Percentiles rank a stretch among this genome's conserved stretches.
phyloP scores from a whole-genome alignment of 352 stramenopile genomes.

The Poterioochromonas sp. region DNA sequence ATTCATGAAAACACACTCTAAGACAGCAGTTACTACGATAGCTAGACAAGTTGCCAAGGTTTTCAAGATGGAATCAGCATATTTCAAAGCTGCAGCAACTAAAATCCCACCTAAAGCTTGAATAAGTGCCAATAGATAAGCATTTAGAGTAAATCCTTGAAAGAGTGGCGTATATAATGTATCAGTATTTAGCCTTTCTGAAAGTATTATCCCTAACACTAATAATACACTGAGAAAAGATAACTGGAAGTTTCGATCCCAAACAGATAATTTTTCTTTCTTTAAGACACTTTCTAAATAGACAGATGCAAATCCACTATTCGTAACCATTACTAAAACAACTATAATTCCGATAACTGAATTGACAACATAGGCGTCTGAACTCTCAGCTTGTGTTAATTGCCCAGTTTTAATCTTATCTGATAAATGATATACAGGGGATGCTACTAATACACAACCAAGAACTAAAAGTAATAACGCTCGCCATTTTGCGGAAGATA shows the following conservation, averaged over 20 bases:
- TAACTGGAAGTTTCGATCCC: slow-evolving; percentile 28
- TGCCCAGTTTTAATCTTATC: neutral
- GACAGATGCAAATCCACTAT: slow-evolving; percentile 11
- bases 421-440: slow-evolving; percentile 13
- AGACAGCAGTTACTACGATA: slow-evolving; percentile 7
- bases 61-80: slow-evolving; percentile 32
- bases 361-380: neutral
- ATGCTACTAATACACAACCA: slow-evolving; percentile 50
- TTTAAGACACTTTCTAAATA: slow-evolving; percentile 31
- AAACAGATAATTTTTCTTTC: slow-evolving; percentile 12
- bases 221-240: slow-evolving; percentile 13
- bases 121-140: slow-evolving; percentile 3
- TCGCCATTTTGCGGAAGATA: slow-evolving; percentile 61
- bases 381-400: neutral
- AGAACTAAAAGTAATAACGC: slow-evolving; percentile 60
- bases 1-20: slow-evolving; percentile 10
- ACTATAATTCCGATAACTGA: neutral
- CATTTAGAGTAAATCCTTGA: slow-evolving; percentile 7
- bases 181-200: neutral
- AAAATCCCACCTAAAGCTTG: slow-evolving; percentile 30
- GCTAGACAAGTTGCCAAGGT: slow-evolving; percentile 14
- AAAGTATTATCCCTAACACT: neutral
- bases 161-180: neutral
- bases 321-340: neutral
- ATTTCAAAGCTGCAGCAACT: slow-evolving; percentile 31